phyloP scores from a whole-genome alignment of 257 asterid genomes.

The Forsythia suspensa region DNA sequence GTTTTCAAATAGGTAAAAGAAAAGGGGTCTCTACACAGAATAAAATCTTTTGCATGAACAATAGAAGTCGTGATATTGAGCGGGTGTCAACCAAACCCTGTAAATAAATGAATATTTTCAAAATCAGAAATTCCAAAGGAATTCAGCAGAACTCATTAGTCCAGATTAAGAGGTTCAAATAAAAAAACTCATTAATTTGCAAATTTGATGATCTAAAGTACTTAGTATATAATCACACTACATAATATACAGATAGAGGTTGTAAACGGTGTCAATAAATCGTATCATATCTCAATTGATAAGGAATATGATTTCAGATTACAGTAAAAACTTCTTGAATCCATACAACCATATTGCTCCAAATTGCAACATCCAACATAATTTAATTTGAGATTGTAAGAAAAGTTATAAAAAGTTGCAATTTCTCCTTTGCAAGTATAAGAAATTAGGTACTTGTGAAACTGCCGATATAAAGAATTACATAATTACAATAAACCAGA shows the following conservation, averaged over 20 bases:
- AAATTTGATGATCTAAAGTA: too few relatives aligned
- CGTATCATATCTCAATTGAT: neutral
- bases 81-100: conserved; percentile 77
- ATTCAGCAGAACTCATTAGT: too few relatives aligned
- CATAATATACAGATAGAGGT: neutral
- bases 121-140: conserved; percentile 23
- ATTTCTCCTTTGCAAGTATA: neutral
- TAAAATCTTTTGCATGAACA: conserved; percentile 17
- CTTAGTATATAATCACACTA: too few relatives aligned
- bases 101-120: conserved; percentile 9
- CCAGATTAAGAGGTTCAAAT: too few relatives aligned
- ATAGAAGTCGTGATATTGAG: conserved; percentile 15
- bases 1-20: conserved; percentile 11
- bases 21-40: conserved; percentile 28
- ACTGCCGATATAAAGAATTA: neutral
- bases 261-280: neutral
- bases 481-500: neutral
- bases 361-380: neutral
- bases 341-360: neutral
- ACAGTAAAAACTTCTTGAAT: neutral
- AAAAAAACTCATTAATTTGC: too few relatives aligned
- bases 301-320: neutral
- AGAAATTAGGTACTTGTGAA: neutral
- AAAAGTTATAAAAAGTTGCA: neutral
- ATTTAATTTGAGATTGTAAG: neutral